These are phyloP conservation scores for Gleditsia sinensis DNA, from an alignment of 306 rosid species.

Conservation along the genomic window DNA sequence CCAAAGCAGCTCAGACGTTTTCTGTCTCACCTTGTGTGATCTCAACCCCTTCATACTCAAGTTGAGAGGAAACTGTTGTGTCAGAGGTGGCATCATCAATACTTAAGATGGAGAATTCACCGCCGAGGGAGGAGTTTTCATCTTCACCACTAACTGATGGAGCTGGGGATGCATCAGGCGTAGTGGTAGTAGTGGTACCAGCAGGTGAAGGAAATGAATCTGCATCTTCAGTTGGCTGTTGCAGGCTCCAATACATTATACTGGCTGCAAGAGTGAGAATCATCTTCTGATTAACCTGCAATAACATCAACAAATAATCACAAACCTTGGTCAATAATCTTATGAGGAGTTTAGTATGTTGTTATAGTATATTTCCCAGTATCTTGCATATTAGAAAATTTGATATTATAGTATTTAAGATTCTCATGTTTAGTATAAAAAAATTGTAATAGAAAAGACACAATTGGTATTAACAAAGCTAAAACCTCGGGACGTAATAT, in stretches of 20 bases:
- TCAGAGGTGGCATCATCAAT: constrained; percentile 83
- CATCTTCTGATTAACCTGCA: constrained; percentile 98
- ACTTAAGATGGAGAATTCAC: constrained; percentile 71
- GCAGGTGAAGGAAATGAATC: constrained; percentile 61
- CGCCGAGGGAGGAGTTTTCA: constrained; percentile 65
- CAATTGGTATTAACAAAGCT: too few species aligned
- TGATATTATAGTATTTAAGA: too few species aligned
- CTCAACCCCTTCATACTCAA: constrained; percentile 47
- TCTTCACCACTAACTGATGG: constrained; percentile 80
- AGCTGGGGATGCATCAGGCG: constrained; percentile 66
- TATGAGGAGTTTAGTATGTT: too few species aligned
- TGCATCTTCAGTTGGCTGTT: constrained; percentile 60
- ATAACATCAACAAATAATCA: constrained; percentile 28
- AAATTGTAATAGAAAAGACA: too few species aligned
- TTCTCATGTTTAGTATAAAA: too few species aligned
- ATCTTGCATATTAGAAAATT: too few species aligned
- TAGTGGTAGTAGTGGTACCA: constrained; percentile 39
- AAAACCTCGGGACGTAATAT: too few species aligned
- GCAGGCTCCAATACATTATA: constrained; percentile 93
- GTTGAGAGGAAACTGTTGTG: constrained; percentile 65
- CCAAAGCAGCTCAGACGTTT: neutral
- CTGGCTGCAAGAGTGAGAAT: constrained; percentile 83
- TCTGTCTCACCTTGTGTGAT: neutral
- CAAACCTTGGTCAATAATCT: neutral
- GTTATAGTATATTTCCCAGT: too few species aligned